These are phyloP conservation scores for Russula abietina DNA, from an alignment of 768 basidiomycete genomes.

Conservation along the genomic window DNA sequence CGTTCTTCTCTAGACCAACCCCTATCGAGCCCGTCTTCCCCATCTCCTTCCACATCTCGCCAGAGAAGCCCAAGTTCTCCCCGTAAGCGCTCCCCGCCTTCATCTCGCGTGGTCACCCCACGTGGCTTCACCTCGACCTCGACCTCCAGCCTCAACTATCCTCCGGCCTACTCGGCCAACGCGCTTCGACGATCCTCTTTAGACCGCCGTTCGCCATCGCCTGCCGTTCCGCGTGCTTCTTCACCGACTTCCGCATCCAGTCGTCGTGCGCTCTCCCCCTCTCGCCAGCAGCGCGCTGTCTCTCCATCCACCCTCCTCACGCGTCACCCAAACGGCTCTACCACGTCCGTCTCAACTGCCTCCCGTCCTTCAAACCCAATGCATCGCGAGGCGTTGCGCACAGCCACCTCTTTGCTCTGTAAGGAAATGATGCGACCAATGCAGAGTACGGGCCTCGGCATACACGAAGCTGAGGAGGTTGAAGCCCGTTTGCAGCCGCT, in stretches of 20 bases:
- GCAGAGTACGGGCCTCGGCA: slow-evolving; percentile 44
- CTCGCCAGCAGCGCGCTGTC: slow-evolving; percentile 24
- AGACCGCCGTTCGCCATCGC: slow-evolving; percentile 36
- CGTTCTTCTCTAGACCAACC: slow-evolving; percentile 35
- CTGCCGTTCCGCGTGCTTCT: slow-evolving; percentile 29
- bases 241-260: slow-evolving; percentile 23
- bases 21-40: slow-evolving; percentile 39
- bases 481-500: slow-evolving; percentile 58
- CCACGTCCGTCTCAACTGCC: slow-evolving; percentile 44
- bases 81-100: slow-evolving; percentile 29
- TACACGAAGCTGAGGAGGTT: slow-evolving; percentile 68
- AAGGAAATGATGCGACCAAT: slow-evolving; percentile 61
- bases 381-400: slow-evolving; percentile 61
- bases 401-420: slow-evolving; percentile 57
- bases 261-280: slow-evolving; percentile 14
- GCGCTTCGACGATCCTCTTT: slow-evolving; percentile 30
- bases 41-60: slow-evolving; percentile 32
- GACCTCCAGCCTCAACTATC: slow-evolving; percentile 39
- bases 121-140: slow-evolving; percentile 46
- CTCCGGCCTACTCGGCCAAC: slow-evolving; percentile 30
- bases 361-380: slow-evolving; percentile 43
- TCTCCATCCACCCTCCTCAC: slow-evolving; percentile 38
- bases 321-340: slow-evolving; percentile 54
- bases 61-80: slow-evolving; percentile 8
- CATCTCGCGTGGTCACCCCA: slow-evolving; percentile 37